Evolutionary conservation across 495 filamentous ascomycete genomes (phyloP), one percentile per base, ranked within the genome.

Genomic region (Pyrenopolyporus hunteri): DNA sequence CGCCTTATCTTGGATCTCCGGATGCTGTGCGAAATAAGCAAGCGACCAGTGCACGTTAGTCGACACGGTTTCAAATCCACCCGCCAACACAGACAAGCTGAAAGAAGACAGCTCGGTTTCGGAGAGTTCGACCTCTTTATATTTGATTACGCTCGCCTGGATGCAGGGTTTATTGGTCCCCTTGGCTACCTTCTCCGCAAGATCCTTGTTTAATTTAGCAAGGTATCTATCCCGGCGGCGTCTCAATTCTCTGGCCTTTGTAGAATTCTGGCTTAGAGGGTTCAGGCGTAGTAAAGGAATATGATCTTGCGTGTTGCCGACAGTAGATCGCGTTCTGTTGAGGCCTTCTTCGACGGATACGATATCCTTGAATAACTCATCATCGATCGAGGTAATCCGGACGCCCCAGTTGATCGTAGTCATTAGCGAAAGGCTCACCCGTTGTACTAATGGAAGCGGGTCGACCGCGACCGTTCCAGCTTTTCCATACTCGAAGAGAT

Each of bases 381-480:
- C 80, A n/a, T 89, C 77, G 25, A 82, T 75, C 9, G 77, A 82
- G 0, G 76, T 76, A 35, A 88, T 77, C 1, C 84, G 79, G 0
- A 82, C 79, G 1, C 86, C 86, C 80, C 83, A 89, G 59, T 87
- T 87, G 29, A 88, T 73, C 1, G 85, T 87, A 57, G 87, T 69
- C 3, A 84, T 77, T 7, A 87, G 64, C 54, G 78, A 83, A 10
- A 87, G 57, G 42, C 77, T 80, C 10, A 87, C 71, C 5, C 84
- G 77, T 61, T 87, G 84, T 20, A 87, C 81, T 76, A 84, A 82
- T 4, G 82, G 80, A 73, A 86, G 80, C 0, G 85, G 85, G 44
- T 87, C 81, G 14, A 87, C 80, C 0, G 79, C 77, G 8, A 68
- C 70, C n/a, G 70, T 68, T 2, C 85, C 85, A 0, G 71, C 71